Conservation (phyloP, 2,329 filamentous ascomycete genomes). For the Eutypella sp. region DNA sequence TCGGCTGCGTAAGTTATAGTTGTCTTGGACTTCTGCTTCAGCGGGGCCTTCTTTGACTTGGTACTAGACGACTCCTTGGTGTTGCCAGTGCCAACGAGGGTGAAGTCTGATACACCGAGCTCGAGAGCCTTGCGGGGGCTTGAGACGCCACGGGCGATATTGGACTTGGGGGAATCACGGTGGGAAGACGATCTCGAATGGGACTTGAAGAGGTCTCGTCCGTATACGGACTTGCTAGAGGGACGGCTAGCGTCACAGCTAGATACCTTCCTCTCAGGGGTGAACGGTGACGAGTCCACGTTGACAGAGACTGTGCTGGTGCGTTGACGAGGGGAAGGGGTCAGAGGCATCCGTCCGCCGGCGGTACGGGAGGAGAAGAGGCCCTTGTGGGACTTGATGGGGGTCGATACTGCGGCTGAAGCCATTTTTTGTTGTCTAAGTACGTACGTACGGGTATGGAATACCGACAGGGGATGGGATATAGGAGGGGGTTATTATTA, state of each 20-base stretch:
- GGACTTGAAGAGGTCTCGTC: constrained; percentile 73
- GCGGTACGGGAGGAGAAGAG: constrained; percentile 90
- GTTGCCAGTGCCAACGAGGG: constrained; percentile 75
- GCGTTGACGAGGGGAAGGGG: constrained; percentile 75
- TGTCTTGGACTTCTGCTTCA: constrained; percentile 64
- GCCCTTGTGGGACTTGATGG: constrained; percentile 89
- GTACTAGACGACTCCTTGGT: constrained; percentile 50
- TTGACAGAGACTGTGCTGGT: constrained; percentile 46
- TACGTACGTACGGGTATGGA: no score
- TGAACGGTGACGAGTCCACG: constrained; percentile 68
- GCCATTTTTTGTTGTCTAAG: no score
- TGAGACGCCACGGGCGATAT: constrained; percentile 71
- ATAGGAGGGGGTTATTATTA: constrained; percentile 31
- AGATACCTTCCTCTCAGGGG: constrained; percentile 58
- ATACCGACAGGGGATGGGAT: constrained; percentile 32
- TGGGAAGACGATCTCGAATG: constrained; percentile 58
- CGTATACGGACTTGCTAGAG: constrained; percentile 69
- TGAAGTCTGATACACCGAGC: constrained; percentile 88
- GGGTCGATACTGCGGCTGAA: constrained; percentile 76
- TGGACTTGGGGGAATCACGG: constrained; percentile 91
- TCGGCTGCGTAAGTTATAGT: constrained; percentile 77
- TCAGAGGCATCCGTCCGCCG: constrained; percentile 90
- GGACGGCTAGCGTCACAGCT: constrained; percentile 44
- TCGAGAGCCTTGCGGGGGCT: constrained; percentile 81
- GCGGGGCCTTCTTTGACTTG: constrained; percentile 51